Percentiles rank a stretch among this genome's conserved stretches.
phyloP scores from a whole-genome alignment of 768 basidiomycete species.

The Hypsizygus marmoreus region DNA sequence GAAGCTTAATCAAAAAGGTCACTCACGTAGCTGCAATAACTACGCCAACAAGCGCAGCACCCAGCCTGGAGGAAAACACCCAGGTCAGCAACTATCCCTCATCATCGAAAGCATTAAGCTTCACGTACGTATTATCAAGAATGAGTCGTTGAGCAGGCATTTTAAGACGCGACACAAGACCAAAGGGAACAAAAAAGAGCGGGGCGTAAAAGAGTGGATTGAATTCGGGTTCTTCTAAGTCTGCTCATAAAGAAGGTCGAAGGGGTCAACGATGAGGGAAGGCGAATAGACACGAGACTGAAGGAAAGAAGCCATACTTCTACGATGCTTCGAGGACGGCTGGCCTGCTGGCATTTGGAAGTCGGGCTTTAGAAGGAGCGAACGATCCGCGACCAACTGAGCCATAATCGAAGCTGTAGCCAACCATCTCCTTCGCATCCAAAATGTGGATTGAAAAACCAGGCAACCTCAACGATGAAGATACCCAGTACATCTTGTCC shows the following conservation, averaged over 20 bases:
- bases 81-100: not conserved
- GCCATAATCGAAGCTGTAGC: slow-evolving; percentile 17
- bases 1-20: not conserved
- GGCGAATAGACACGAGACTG: slow-evolving; percentile 7
- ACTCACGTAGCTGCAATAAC: slow-evolving; percentile 50
- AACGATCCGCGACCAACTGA: slow-evolving; percentile 18
- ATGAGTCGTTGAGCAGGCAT: slow-evolving; percentile 15
- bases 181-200: slow-evolving; percentile 2
- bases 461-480: not conserved
- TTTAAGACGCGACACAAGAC: not conserved
- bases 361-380: slow-evolving; percentile 17
- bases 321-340: slow-evolving; percentile 11
- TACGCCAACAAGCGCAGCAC: slow-evolving; percentile 52
- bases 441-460: not conserved
- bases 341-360: slow-evolving; percentile 11
- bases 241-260: slow-evolving; percentile 6
- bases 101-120: not conserved
- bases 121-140: slow-evolving; percentile 23
- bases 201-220: slow-evolving; percentile 4
- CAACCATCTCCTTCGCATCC: not conserved
- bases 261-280: slow-evolving; percentile 9
- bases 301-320: slow-evolving; percentile 1
- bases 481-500: no score
- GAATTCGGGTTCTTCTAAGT: slow-evolving; percentile 12
- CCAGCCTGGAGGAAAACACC: slow-evolving; percentile 35